These are phyloP conservation scores for Starmera pachycereana DNA, from an alignment of 805 yeast species.

Conservation along the genomic window DNA sequence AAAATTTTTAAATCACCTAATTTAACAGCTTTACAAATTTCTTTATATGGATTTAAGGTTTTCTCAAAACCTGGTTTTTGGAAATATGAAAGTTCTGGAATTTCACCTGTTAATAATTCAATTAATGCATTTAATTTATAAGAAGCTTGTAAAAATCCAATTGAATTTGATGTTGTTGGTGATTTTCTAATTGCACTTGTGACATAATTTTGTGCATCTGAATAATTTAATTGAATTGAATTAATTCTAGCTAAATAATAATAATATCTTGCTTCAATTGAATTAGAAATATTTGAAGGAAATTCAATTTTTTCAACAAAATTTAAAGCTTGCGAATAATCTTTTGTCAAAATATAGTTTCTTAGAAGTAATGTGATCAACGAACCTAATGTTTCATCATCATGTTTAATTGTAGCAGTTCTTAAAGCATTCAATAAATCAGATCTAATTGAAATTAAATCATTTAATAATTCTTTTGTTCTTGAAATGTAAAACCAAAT, in stretches of 20 bases:
- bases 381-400: constrained; percentile 83
- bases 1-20: constrained; percentile 82
- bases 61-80: constrained; percentile 49
- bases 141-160: constrained; percentile 84
- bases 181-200: constrained; percentile 95
- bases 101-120: constrained; percentile 92
- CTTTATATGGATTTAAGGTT: constrained; percentile 70
- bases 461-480: constrained; percentile 52
- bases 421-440: constrained; percentile 66
- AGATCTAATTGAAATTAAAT: constrained; percentile 52
- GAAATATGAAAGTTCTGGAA: constrained; percentile 82
- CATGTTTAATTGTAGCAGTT: constrained; percentile 86
- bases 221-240: constrained; percentile 87
- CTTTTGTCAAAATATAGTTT: constrained; percentile 67
- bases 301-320: constrained; percentile 83
- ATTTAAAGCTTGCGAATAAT: constrained; percentile 79
- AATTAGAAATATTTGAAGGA: constrained; percentile 76
- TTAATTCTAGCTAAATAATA: constrained; percentile 85
- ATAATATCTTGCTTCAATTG: constrained; percentile 84
- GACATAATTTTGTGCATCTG: constrained; percentile 80
- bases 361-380: constrained; percentile 79
- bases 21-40: constrained; percentile 84
- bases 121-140: constrained; percentile 80
- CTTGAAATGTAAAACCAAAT: constrained; percentile 87
- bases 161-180: constrained; percentile 78